Evolutionary conservation across 805 yeast species (phyloP).

Genomic region (Candida insectalens): DNA sequence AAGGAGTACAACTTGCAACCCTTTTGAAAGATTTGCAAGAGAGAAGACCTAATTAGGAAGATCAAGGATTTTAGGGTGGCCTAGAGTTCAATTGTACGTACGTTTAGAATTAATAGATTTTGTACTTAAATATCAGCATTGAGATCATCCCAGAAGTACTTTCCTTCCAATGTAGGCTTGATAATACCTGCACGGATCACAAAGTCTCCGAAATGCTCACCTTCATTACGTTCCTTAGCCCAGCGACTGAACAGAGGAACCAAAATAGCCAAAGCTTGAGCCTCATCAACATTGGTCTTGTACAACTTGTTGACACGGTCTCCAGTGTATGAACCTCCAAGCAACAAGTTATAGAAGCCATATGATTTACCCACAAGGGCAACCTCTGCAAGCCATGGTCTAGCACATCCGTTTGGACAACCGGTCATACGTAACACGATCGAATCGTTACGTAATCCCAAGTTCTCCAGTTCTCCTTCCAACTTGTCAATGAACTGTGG

Average conservation of each 20-base stretch:
- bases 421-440: constrained; percentile 98
- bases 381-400: constrained; percentile 97
- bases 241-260: constrained; percentile 88
- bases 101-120: too few species aligned
- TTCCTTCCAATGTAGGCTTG: constrained; percentile 83
- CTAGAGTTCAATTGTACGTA: too few species aligned
- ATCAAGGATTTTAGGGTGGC: too few species aligned
- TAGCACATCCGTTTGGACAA: constrained; percentile 97
- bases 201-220: constrained; percentile 94
- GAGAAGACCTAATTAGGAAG: too few species aligned
- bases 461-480: constrained; percentile 81
- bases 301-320: constrained; percentile 85
- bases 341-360: constrained; percentile 86
- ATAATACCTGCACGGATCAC: constrained; percentile 80
- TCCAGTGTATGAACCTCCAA: constrained; percentile 95
- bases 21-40: too few species aligned
- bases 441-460: constrained; percentile 89
- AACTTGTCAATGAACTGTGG: constrained; percentile 76
- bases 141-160: constrained; percentile 88
- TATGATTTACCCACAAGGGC: constrained; percentile 93
- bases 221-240: constrained; percentile 84
- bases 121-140: constrained; percentile 32
- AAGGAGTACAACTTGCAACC: not conserved
- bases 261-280: constrained; percentile 68
- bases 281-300: constrained; percentile 82